Evolutionary conservation across 1,284 basidiomycete species (phyloP).

Genomic region (Tausonia pullulans): DNA sequence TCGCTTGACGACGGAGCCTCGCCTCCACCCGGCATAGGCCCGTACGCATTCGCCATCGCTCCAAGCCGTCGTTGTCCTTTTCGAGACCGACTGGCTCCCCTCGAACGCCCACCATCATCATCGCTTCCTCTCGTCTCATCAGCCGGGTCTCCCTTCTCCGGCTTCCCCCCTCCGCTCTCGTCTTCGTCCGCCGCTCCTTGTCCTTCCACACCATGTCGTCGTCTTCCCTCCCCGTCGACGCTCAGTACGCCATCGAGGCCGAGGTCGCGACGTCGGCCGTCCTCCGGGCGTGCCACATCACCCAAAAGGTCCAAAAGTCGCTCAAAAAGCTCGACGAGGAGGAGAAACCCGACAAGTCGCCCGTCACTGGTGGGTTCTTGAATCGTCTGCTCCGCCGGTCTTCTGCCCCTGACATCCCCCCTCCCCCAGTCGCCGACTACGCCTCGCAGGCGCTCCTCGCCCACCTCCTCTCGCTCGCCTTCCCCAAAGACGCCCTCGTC

Average conservation of each 20-base stretch:
- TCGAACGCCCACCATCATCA: no score
- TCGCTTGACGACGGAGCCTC: no score
- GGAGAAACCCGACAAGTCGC: slow-evolving; percentile 87
- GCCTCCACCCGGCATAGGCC: no score
- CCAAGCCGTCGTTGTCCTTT: no score
- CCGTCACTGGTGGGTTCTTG: slow-evolving; percentile 66
- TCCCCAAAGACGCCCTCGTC: slow-evolving; percentile 78
- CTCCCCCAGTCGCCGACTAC: slow-evolving; percentile 66
- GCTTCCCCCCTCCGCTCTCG: no score
- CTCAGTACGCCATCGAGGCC: slow-evolving; percentile 23
- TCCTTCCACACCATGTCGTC: no score
- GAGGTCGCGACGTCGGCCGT: slow-evolving; percentile 80
- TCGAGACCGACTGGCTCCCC: no score
- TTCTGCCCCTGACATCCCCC: background rate
- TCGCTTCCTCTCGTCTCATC: no score
- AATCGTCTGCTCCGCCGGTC: slow-evolving; percentile 1
- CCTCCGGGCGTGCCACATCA: slow-evolving; percentile 69
- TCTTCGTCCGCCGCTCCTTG: no score
- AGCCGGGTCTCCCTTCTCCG: no score
- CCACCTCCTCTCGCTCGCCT: slow-evolving; percentile 59
- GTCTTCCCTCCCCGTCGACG: no score
- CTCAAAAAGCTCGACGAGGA: slow-evolving; percentile 78
- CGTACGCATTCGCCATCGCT: no score
- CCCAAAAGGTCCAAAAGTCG: slow-evolving; percentile 76
- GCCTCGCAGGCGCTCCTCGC: slow-evolving; percentile 82